Evolutionary conservation across 108 stramenopile genomes (phyloP).

Genomic region (Cylindrotheca closterium): DNA sequence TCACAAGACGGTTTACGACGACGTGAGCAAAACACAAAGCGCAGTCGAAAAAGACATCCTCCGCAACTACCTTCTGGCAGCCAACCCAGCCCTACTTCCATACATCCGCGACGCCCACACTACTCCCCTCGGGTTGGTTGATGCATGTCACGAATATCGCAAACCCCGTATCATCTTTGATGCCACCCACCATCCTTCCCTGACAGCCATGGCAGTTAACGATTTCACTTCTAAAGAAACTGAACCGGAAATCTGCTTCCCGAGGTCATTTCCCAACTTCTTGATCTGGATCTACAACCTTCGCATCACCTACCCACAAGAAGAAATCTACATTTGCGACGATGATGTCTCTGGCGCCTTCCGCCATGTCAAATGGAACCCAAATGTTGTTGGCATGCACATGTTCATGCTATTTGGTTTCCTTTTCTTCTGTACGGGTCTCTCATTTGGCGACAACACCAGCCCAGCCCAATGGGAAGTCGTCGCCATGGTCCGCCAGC

Average conservation of each 20-base stretch:
- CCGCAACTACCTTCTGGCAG: background rate
- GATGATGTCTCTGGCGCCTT: constrained; percentile 7
- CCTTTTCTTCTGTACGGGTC: constrained; percentile 4
- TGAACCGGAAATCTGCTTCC: constrained; percentile 4
- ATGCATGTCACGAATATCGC: background rate
- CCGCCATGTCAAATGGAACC: constrained; percentile 10
- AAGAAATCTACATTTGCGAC: constrained; percentile 1
- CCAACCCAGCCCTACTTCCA: background rate
- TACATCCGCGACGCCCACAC: constrained; percentile 12
- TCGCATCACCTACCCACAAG: constrained; percentile 7
- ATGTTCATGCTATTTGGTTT: background rate
- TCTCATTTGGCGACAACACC: constrained; percentile 8
- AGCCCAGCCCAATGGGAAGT: constrained; percentile 12
- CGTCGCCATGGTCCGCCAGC: background rate
- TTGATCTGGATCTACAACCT: constrained; percentile 12
- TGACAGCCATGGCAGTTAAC: constrained; percentile 1
- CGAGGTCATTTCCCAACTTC: constrained; percentile 1
- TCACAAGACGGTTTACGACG: constrained; percentile 2
- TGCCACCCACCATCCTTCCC: background rate
- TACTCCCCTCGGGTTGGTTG: constrained; percentile 8
- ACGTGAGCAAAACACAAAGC: background rate
- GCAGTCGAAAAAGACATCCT: constrained; percentile 6
- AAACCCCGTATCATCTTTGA: constrained; percentile 5
- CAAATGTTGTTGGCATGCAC: constrained; percentile 5
- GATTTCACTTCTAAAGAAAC: constrained; percentile 16